Conservation (phyloP, 164 flowering plant species). For the Vitis vinifera region ASM3070453v1 NC_081811.1:4924001-4924500, state of each 20-base stretch:
- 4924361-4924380: slow-evolving; percentile 20
- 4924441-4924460: slow-evolving; percentile 31
- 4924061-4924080: too few relatives aligned
- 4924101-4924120: slow-evolving; percentile 14
- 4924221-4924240: slow-evolving; percentile 12
- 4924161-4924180: slow-evolving; percentile 21
- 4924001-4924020: slow-evolving; percentile 12
- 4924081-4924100: too few relatives aligned
- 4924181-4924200: slow-evolving; percentile 27
- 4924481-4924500: slow-evolving; percentile 15
- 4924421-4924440: slow-evolving; percentile 40
- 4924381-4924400: slow-evolving; percentile 18
- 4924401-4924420: slow-evolving; percentile 34
- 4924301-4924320: slow-evolving; percentile 32
- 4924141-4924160: slow-evolving; percentile 30
- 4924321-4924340: slow-evolving; percentile 22
- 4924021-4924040: background rate
- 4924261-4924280: slow-evolving; percentile 31
- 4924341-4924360: slow-evolving; percentile 16
- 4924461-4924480: slow-evolving; percentile 29
- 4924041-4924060: too few relatives aligned
- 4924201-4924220: slow-evolving; percentile 14
- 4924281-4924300: background rate
- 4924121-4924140: slow-evolving; percentile 22
- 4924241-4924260: slow-evolving; percentile 22